Base-by-base conservation (phyloP, 805 yeast genomes). In the Schwanniomyces sp. region DNA sequence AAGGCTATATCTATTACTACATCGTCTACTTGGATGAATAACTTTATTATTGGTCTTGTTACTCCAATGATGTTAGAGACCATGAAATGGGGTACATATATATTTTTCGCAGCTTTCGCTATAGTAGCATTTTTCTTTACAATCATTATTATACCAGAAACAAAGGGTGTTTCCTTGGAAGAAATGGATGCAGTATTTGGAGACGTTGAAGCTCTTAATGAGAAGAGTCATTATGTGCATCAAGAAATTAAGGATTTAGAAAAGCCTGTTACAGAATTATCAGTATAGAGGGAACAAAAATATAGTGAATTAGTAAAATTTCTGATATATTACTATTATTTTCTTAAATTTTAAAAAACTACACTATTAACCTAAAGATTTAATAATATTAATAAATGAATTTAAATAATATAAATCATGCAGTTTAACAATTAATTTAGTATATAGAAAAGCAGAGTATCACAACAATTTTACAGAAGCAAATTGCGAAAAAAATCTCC, bases 141-240 rank as follows among this genome's bases (percentile, higher is more conserved):
- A 24, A 56, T 40, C 44, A 55, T 59, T 52, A 49, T 59, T 37
- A 50, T 59, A 28, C 91, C 91, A 41, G 91, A 86, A 70, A 85
- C 91, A 40, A 84, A 86, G 34, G 88, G 88, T 45, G 78, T 88
- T 59, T 75, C 86, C 38, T 74, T 86, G 62, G 91, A 86, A 64
- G 89, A 85, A 59, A 80, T 86, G 64, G 91, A 86, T 46, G 49
- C 61, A 41, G 68, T 69, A 32, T 65, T 65, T 29, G 44, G 44
- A 21, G 48, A 45, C 26, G 25, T 18, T 5, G 48, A 45, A 26
- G 44, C 41, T 14, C 14, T 45, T 21, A 37, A 45, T 40, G 41
- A 26, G 12, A 45, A 45, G 36, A 30, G 17, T 21, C 18, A 40
- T 21, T 34, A 40, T 28, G 40, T 25, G 26, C 44, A 40, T 8